Base-by-base conservation (phyloP, 2,329 filamentous ascomycete species). In the Colletotrichum tropicicola region DNA sequence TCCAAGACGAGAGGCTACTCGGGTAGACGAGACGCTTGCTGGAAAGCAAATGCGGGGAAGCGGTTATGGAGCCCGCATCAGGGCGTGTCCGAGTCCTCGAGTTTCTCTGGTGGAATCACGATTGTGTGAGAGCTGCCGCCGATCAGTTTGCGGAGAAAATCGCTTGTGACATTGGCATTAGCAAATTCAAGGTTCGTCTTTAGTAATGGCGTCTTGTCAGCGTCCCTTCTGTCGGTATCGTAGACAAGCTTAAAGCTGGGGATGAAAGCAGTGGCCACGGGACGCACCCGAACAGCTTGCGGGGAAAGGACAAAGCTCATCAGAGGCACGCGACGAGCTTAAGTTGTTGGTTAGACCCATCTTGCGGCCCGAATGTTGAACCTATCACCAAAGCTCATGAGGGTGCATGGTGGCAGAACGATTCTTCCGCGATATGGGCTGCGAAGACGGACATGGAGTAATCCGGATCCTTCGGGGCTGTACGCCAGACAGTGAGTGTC, bases 151-250 rank as follows among this genome's bases (percentile, higher is more conserved):
- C 56, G 60, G 59, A 54, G 56, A 54, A 37, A 55, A 30, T 23
- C 45, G 54, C 48, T 60, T 53, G 41, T 32, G 56, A 49, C 28
- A 44, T 65, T 65, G 61, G 56, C 61, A 65, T 61, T 65, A 55
- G 48, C 61, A 65, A 61, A 49, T 49, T 21, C 19, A 28, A 27
- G 27, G 56, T 61, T 44, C 44, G 21, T 51, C 17, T 65, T 60
- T 55, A 48, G 43, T 61, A 32, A 65, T 65, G 49, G 61, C 56
- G 56, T 65, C 61, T 43, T 55, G 61, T 55, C 61, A 60, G 27
- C 21, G 17, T n/a, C 61, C 48, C 55, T 21, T 44, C 48, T 17
- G 49, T 49, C 56, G 61, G 61, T 65, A 55, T 65, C 56, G 49
- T 53, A 28, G 56, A 27, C 30, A 44, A 59, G 45, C 37, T 52